Base-by-base conservation (phyloP, 1,139 yeast genomes). In the Sugiyamaella neomexicana region DNA sequence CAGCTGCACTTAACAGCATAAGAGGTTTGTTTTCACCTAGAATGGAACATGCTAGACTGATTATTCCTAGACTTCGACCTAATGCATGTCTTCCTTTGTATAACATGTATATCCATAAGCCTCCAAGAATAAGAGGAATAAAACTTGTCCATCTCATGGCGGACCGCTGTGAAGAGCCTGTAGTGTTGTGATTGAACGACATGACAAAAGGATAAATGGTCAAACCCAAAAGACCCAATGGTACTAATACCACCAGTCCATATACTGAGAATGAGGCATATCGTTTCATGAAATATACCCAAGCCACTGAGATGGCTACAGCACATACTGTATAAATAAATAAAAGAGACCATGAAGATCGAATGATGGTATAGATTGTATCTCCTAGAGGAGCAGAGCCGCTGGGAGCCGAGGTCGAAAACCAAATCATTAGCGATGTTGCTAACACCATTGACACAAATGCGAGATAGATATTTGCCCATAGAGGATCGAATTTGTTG, bases 121-220 rank as follows among this genome's bases (percentile, higher is more conserved):
- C 63, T 1, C 72, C 75, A 6, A 67, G 56, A 5, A 60, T 58
- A 20, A 71, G 58, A 32, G 73, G 75, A 2, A 67, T 56, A 12
- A 72, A 55, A 9, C 73, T 65, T 7, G 69, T 60, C 68, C 73
- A 66, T 20, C 77, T 64, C 73, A 74, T 67, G 2, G 69, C 74
- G 8, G 63, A 58, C 48, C 72, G 75, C 55, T 73, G 75, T 4
- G 73, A 65, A 54, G 69, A 65, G 17, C 73, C 73, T 2, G 69
- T 63, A 29, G 67, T 62, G 17, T 32, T 20, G 23, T 25, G 23
- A 40, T 71, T 68, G 53, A 71, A 67, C 5, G 75, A 72, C 71
- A 69, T 63, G 42, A 66, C 60, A 31, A 70, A 46, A 7, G 75
- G 66, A 57, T 67, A 66, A 7, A 71, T 53, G 13, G 67, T 54